Conservation (phyloP, 2,329 filamentous ascomycete genomes). For the Westerdykella sp. region DNA sequence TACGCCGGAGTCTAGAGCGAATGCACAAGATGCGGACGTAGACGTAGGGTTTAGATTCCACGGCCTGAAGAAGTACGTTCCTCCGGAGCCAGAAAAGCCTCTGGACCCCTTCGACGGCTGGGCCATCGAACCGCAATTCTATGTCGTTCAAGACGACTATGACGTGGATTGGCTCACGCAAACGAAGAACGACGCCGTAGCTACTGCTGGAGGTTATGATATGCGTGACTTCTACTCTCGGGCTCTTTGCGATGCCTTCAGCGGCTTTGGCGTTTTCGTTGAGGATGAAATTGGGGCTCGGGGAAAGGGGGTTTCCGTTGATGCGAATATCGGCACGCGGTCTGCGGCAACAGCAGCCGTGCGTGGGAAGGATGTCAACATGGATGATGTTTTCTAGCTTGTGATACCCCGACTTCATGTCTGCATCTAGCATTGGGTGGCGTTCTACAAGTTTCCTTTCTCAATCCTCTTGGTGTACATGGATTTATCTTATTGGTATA, state of each 20-base stretch:
- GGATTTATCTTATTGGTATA: too few relatives aligned
- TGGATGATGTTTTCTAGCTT: conserved; percentile 40
- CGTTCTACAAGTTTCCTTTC: conserved; percentile 9
- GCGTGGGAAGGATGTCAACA: conserved; percentile 52
- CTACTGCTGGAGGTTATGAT: conserved; percentile 75
- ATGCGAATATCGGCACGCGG: conserved; percentile 26
- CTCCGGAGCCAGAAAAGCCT: conserved; percentile 60
- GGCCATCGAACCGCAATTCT: conserved; percentile 59
- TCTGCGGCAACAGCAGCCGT: conserved; percentile 46
- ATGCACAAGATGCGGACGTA: conserved; percentile 18
- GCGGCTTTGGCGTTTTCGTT: conserved; percentile 80
- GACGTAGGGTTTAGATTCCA: conserved; percentile 58
- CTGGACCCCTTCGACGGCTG: conserved; percentile 87
- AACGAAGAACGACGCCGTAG: conserved; percentile 58
- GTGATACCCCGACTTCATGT: conserved; percentile 23
- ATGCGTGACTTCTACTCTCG: conserved; percentile 74
- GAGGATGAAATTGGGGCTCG: conserved; percentile 58
- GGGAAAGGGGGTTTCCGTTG: conserved; percentile 30
- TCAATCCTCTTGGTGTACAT: background rate
- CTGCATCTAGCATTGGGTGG: conserved; percentile 19
- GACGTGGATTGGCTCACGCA: conserved; percentile 67
- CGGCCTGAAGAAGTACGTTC: conserved; percentile 63
- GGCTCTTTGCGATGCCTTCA: conserved; percentile 81
- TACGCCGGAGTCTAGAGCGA: conserved; percentile 12
- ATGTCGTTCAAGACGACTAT: conserved; percentile 63